Conservation (phyloP, 345 rosid genomes). For the Noccaea bulbosa region DNA sequence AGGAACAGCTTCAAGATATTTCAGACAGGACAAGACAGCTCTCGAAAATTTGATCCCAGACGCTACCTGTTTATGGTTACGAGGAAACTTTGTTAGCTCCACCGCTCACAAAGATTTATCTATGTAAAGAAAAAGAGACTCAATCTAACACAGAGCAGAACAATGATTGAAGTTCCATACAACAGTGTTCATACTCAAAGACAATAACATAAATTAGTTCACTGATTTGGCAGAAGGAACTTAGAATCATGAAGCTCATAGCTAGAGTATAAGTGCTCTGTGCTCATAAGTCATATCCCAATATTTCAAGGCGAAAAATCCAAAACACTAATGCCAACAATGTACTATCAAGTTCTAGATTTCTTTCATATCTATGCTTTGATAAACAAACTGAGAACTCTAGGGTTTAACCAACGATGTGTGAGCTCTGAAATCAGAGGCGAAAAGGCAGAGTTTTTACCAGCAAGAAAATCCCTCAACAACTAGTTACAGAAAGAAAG, state of each 20-base stretch:
- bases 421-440: too few species aligned
- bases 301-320: not conserved
- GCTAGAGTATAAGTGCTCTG: not conserved
- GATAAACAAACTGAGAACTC: not conserved
- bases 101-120: not conserved
- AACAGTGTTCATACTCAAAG: not conserved
- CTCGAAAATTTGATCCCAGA: constrained; percentile 68
- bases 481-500: not conserved
- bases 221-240: not conserved
- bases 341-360: not conserved
- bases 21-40: constrained; percentile 72
- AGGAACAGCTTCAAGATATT: constrained; percentile 90
- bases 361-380: not conserved
- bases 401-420: too few species aligned
- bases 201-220: constrained; percentile 5
- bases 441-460: too few species aligned
- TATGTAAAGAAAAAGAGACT: constrained; percentile 2
- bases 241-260: not conserved
- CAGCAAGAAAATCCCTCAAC: too few species aligned
- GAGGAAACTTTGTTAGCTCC: constrained; percentile 35
- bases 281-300: too few species aligned
- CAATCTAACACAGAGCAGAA: constrained; percentile 8
- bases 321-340: constrained; percentile 13
- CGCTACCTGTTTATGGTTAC: constrained; percentile 58
- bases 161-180: not conserved